Evolutionary conservation across 768 basidiomycete genomes (phyloP), one percentile per base, ranked within the genome.

Genomic region (Sporobolomyces pararoseus): DNA sequence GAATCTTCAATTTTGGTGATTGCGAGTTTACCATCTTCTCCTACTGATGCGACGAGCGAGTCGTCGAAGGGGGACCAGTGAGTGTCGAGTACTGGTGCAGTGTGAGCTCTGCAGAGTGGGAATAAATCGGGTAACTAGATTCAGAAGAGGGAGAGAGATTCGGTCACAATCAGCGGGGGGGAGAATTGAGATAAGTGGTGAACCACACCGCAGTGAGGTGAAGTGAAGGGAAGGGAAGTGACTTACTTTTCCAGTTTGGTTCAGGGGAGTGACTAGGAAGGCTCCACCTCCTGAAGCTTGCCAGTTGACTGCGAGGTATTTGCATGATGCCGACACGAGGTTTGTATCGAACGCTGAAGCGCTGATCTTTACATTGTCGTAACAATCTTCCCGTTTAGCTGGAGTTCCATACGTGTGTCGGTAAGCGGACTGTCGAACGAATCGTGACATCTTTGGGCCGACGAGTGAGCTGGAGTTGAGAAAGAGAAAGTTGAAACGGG

Each of bases 31-130:
- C 94, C 92, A 78, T 99, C 96, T 79, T 99, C 95, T 55, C 89
- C 92, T 21, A 85, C 91, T 1, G 91, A 94, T 2, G 89, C 95
- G 74, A 96, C 89, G 76, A 95, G 83, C 9, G 85, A 82, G 80
- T 98, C 95, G 77, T 93, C 88, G 79, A 95, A 91, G 0, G 93
- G 94, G 0, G 89, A 91, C 92, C 93, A 98, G 77, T 89, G 90
- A 0, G 95, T 98, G 80, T 98, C 95, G 44, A 98, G 88, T 35
- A 91, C 89, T 10, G 82, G 79, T 0, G 78, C 81, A 19, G 81
- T 79, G 73, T 83, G 82, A 35, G 88, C 89, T 64, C 95, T 87
- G 23, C 91, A 91, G 64, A 98, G 85, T 1, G 96, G 96, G 47
- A 97, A 83, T 71, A 88, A 86, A 78, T 99, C 96, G 2, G 94